These are phyloP conservation scores for Lodderomyces elongisporus DNA, from an alignment of 1,139 yeast species.

Conservation along the genomic window DNA sequence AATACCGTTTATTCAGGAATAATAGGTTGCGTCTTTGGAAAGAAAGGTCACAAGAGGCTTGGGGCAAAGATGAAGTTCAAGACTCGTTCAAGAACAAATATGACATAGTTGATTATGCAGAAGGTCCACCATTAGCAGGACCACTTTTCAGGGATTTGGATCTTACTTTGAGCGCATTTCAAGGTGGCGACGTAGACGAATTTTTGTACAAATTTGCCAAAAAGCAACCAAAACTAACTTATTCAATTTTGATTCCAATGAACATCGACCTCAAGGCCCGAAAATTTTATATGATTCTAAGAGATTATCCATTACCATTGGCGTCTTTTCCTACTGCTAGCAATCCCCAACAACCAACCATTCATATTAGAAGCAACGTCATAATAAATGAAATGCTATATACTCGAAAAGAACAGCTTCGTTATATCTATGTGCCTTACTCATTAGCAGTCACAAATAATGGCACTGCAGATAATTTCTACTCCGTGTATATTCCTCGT, in stretches of 20 bases:
- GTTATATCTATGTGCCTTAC: slow-evolving; percentile 42
- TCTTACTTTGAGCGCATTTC: slow-evolving; percentile 24
- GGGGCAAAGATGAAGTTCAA: slow-evolving; percentile 35
- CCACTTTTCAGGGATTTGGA: slow-evolving; percentile 30
- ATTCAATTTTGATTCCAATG: slow-evolving; percentile 38
- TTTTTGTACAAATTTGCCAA: slow-evolving; percentile 35
- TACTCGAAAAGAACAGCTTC: slow-evolving; percentile 35
- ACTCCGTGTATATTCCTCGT: slow-evolving; percentile 37
- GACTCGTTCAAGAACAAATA: slow-evolving; percentile 28
- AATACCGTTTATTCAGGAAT: slow-evolving; percentile 23
- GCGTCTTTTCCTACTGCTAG: slow-evolving; percentile 35
- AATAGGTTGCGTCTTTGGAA: slow-evolving; percentile 26
- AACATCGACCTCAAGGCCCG: slow-evolving; percentile 26
- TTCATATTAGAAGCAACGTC: slow-evolving; percentile 32
- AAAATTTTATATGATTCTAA: slow-evolving; percentile 28
- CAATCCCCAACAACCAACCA: slow-evolving; percentile 22
- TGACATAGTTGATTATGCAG: slow-evolving; percentile 31
- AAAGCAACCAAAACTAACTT: slow-evolving; percentile 37
- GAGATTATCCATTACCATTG: slow-evolving; percentile 41
- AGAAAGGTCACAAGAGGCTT: slow-evolving; percentile 21
- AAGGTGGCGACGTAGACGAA: slow-evolving; percentile 29
- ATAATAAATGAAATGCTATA: slow-evolving; percentile 42
- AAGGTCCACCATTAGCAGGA: slow-evolving; percentile 35
- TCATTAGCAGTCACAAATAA: slow-evolving; percentile 34
- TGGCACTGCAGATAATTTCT: slow-evolving; percentile 31